Evolutionary conservation across 371 early-diverging fungal genomes (phyloP), one percentile per base, ranked within the genome.

Genomic region (Coemansia sp.): DNA sequence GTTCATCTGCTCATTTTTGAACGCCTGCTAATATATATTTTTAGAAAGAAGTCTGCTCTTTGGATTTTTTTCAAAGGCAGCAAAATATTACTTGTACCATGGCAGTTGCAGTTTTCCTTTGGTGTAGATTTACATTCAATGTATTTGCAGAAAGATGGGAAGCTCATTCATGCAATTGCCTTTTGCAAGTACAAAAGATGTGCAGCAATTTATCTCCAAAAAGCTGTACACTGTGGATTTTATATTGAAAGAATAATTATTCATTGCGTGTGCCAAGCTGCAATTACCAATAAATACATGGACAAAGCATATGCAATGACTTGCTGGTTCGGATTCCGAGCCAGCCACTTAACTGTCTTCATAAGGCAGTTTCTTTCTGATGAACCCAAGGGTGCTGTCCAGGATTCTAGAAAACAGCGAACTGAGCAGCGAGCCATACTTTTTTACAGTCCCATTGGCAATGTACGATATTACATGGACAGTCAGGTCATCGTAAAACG

Each of bases 381-480:
- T 37, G 29, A 51, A 71, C 16, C 71, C 68, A 2, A 71, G 50
- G 10, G 68, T 52, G 7, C 52, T 47, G 37, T 71, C 29, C 14
- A 71, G 45, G 5, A 39, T 37, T 1, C 39, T 62, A 1, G 63
- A 37, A 37, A 71, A 63, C 22, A 61, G 67, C 2, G 18, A 31
- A 59, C 59, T 53, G 16, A 69, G 29, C 2, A 45, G 31, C 5
- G 64, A 65, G 1, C 65, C 69, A 40, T 72, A 72, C 47, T 62
- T 72, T 56, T 61, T 69, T 4, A 68, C n/a, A 0, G 73, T 69
- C 34, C 73, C 73, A 1, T 47, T 59, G 40, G 62, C 60, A 34
- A 72, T 72, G 34, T 69, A 72, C 31, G 73, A 61, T 6, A 66
- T 64, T 40, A 68, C 69, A 11, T 69, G 60, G 13, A 61, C 4